phyloP scores from a whole-genome alignment of 1,284 basidiomycete species.

The Hypsizygus ulmarius region DNA sequence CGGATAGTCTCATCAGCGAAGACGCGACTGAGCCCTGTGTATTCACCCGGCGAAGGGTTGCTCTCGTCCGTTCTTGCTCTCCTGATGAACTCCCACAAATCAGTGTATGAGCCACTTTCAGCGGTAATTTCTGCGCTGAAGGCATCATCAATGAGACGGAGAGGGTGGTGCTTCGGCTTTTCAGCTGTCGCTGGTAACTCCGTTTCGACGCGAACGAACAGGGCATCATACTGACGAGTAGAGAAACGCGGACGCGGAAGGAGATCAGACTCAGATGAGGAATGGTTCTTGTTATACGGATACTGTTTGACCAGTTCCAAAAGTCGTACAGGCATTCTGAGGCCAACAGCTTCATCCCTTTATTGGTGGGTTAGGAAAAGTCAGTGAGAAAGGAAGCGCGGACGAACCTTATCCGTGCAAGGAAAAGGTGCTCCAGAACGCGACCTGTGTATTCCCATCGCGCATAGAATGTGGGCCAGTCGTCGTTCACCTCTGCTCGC shows the following conservation, averaged over 20 bases:
- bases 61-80: slow-evolving; percentile 30
- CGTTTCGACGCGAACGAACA: slow-evolving; percentile 62
- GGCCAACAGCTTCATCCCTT: slow-evolving; percentile 58
- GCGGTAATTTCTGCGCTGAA: slow-evolving; percentile 43
- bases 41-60: slow-evolving; percentile 23
- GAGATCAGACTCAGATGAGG: slow-evolving; percentile 36
- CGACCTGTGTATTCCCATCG: slow-evolving; percentile 70
- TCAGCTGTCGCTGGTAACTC: slow-evolving; percentile 36
- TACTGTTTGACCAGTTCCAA: slow-evolving; percentile 67
- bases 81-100: slow-evolving; percentile 56
- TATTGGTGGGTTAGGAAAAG: slow-evolving; percentile 6
- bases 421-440: slow-evolving; percentile 70
- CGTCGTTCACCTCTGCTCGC: slow-evolving; percentile 45
- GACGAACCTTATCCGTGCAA: slow-evolving; percentile 63
- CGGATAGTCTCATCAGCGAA: slow-evolving; percentile 70
- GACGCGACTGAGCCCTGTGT: slow-evolving; percentile 40
- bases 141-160: slow-evolving; percentile 59
- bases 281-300: slow-evolving; percentile 47
- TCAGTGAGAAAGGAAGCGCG: slow-evolving; percentile 3
- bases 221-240: slow-evolving; percentile 57
- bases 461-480: slow-evolving; percentile 62
- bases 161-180: slow-evolving; percentile 49
- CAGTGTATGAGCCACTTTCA: slow-evolving; percentile 35
- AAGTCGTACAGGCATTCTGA: slow-evolving; percentile 64
- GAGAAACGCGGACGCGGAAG: slow-evolving; percentile 61